Evolutionary conservation across 805 yeast genomes (phyloP).

Genomic region (Starmera amethionina): DNA sequence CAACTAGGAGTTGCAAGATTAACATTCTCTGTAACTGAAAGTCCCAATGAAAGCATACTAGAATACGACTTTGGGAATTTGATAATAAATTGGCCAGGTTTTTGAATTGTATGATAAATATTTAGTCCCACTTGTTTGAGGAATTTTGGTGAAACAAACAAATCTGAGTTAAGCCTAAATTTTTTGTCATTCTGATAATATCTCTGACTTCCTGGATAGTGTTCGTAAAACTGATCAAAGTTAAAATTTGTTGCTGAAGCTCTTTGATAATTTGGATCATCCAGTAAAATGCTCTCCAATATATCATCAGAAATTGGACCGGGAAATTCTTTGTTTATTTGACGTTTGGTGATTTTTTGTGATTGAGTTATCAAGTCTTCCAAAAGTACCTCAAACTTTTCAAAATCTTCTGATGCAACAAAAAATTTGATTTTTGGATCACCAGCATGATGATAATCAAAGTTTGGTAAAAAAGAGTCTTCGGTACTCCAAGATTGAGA

Average conservation of each 20-base stretch:
- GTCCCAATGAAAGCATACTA: slow-evolving; percentile 42
- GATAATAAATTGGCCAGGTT: slow-evolving; percentile 51
- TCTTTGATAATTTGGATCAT: slow-evolving; percentile 9
- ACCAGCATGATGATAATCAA: slow-evolving; percentile 49
- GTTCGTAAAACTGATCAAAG: slow-evolving; percentile 13
- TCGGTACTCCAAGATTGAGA: slow-evolving; percentile 48
- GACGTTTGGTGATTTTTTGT: background rate
- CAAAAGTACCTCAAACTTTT: slow-evolving; percentile 50
- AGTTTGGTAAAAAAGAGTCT: slow-evolving; percentile 47
- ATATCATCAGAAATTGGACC: slow-evolving; percentile 11
- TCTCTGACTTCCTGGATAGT: slow-evolving; percentile 3
- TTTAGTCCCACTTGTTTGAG: slow-evolving; percentile 39
- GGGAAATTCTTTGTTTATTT: slow-evolving; percentile 1
- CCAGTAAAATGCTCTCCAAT: slow-evolving; percentile 10
- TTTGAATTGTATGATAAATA: slow-evolving; percentile 39
- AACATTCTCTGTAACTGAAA: slow-evolving; percentile 44
- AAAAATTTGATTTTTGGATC: slow-evolving; percentile 50
- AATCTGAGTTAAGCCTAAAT: slow-evolving; percentile 26
- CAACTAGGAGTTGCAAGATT: slow-evolving; percentile 49
- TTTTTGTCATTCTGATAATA: slow-evolving; percentile 4
- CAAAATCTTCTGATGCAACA: slow-evolving; percentile 46
- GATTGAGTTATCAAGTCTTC: slow-evolving; percentile 23
- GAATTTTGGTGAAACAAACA: slow-evolving; percentile 38
- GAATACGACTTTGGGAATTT: slow-evolving; percentile 49
- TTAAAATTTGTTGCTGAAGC: slow-evolving; percentile 5